These are phyloP conservation scores for Persicaria tinctoria DNA, from an alignment of 148 eudicot species.

Conservation along the genomic window DNA sequence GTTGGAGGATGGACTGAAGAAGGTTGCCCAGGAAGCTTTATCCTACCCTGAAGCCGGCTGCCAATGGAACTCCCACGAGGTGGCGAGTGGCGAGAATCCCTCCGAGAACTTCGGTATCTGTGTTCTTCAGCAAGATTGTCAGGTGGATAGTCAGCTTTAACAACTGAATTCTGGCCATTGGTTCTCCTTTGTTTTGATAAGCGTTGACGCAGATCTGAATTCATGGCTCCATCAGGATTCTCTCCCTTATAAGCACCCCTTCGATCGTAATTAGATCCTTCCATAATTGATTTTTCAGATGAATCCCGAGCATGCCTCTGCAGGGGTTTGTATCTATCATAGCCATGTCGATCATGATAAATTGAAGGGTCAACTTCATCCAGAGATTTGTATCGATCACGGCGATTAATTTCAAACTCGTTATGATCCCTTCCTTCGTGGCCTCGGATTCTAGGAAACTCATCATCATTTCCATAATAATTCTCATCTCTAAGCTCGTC, in stretches of 20 bases:
- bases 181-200: constrained; percentile 56
- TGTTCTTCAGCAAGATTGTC: constrained; percentile 37
- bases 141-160: constrained; percentile 45
- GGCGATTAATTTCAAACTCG: constrained; percentile 47
- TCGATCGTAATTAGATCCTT: constrained; percentile 38
- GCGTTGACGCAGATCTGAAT: constrained; percentile 67
- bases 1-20: constrained; percentile 30
- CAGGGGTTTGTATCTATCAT: constrained; percentile 40
- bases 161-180: constrained; percentile 67
- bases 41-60: constrained; percentile 77
- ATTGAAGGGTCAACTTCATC: constrained; percentile 39
- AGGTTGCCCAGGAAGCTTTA: constrained; percentile 56
- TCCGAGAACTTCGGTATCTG: constrained; percentile 32
- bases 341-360: constrained; percentile 42
- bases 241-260: constrained; percentile 35
- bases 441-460: constrained; percentile 35
- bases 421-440: constrained; percentile 38
- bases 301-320: constrained; percentile 48
- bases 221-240: constrained; percentile 32
- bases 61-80: constrained; percentile 40
- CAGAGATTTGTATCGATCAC: constrained; percentile 34
- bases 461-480: constrained; percentile 65
- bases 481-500: constrained; percentile 55
- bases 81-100: constrained; percentile 40
- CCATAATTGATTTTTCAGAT: constrained; percentile 41